Conservation (phyloP, 306 rosid species). For the Prunus mira region DNA sequence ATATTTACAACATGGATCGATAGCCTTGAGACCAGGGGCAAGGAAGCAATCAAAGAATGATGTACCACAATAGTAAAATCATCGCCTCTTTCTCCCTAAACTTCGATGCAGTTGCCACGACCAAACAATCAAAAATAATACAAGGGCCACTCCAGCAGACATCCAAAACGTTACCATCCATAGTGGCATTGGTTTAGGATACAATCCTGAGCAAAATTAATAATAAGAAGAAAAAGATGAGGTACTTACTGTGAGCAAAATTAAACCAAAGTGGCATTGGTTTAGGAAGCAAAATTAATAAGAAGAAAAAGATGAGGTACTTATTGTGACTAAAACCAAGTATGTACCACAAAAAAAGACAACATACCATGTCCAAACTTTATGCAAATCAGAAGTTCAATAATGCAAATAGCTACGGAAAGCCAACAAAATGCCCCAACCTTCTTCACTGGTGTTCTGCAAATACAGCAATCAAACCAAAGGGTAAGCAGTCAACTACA, state of each 20-base stretch:
- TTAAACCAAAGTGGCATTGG: constrained; percentile 77
- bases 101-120: constrained; percentile 71
- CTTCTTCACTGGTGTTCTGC: constrained; percentile 87
- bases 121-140: constrained; percentile 63
- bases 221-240: not conserved
- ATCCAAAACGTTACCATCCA: constrained; percentile 80
- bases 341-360: not conserved
- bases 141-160: constrained; percentile 46
- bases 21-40: constrained; percentile 29
- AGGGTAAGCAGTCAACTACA: not conserved
- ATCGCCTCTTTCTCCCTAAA: constrained; percentile 70
- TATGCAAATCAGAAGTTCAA: constrained; percentile 95
- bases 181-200: constrained; percentile 88
- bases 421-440: constrained; percentile 99
- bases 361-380: constrained; percentile 86
- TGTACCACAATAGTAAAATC: constrained; percentile 27
- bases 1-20: constrained; percentile 68
- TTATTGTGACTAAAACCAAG: not conserved
- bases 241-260: not conserved
- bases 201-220: constrained; percentile 55
- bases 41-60: constrained; percentile 68
- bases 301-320: not conserved
- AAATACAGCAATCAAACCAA: not conserved
- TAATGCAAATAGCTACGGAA: constrained; percentile 90
- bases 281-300: constrained; percentile 41